Percentiles rank a stretch among this genome's conserved stretches.
These are phyloP conservation scores for Xerophyta viscosa DNA, from an alignment of 106 monocot genomes.

Conservation along the genomic window DNA sequence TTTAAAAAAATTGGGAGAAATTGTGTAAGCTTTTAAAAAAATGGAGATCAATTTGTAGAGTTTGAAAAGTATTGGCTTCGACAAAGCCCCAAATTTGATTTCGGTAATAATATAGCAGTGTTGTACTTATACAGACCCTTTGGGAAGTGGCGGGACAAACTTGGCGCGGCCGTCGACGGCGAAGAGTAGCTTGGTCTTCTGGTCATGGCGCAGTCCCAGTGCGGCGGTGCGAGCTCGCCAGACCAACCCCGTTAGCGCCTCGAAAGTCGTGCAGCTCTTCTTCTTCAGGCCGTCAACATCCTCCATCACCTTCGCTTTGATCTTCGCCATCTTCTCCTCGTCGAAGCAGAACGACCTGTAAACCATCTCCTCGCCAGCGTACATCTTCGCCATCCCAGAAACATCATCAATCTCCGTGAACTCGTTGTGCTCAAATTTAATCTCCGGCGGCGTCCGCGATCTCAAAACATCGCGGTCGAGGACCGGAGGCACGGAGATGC, in stretches of 20 bases:
- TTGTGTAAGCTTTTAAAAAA: no score
- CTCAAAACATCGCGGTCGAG: slow-evolving; percentile 53
- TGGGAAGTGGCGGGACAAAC: slow-evolving; percentile 59
- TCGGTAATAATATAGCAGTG: no score
- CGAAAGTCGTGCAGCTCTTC: slow-evolving; percentile 49
- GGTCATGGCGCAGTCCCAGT: slow-evolving; percentile 28
- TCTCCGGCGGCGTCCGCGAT: slow-evolving; percentile 36
- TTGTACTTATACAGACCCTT: slow-evolving; percentile 11
- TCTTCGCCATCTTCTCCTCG: slow-evolving; percentile 21
- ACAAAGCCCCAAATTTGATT: no score
- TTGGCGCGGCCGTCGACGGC: slow-evolving; percentile 66
- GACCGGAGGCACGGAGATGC: slow-evolving; percentile 45
- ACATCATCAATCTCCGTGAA: slow-evolving; percentile 52
- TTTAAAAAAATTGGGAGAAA: no score
- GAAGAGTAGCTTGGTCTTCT: slow-evolving; percentile 71
- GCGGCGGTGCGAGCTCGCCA: slow-evolving; percentile 64
- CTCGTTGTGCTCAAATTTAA: slow-evolving; percentile 48
- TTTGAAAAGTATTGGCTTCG: no score
- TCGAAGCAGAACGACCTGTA: slow-evolving; percentile 64
- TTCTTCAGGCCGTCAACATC: slow-evolving; percentile 11
- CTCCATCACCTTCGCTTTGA: slow-evolving; percentile 26
- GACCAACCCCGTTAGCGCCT: slow-evolving; percentile 56
- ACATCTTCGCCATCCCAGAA: slow-evolving; percentile 32
- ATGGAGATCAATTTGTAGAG: no score
- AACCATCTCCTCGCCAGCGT: slow-evolving; percentile 32